Conservation (phyloP, 2,329 filamentous ascomycete species). For the Xylaria hypoxylon region DNA sequence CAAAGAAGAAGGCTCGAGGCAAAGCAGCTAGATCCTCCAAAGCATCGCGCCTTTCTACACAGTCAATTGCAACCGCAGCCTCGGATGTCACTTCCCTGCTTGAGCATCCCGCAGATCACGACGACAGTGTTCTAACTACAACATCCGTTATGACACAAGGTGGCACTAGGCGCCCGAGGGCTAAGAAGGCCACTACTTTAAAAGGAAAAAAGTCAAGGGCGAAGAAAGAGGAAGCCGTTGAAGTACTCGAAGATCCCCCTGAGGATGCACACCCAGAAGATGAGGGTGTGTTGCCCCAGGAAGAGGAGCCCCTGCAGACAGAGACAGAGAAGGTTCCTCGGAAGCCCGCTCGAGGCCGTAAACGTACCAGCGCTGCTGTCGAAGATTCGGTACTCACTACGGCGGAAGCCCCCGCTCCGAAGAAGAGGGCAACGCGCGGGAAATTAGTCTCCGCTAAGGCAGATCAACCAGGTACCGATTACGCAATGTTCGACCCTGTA, state of each 20-base stretch:
- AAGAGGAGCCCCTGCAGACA: slow-evolving; percentile 47
- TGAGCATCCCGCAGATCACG: slow-evolving; percentile 62
- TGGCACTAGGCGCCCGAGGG: slow-evolving; percentile 61
- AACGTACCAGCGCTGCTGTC: slow-evolving; percentile 71
- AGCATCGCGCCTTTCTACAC: slow-evolving; percentile 72
- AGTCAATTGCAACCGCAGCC: slow-evolving; percentile 64
- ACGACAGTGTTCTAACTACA: slow-evolving; percentile 71
- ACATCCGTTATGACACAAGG: slow-evolving; percentile 69
- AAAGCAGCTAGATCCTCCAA: slow-evolving; percentile 73
- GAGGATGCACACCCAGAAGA: slow-evolving; percentile 24
- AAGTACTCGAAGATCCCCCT: slow-evolving; percentile 56
- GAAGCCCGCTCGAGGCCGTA: slow-evolving; percentile 66
- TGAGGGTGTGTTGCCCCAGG: slow-evolving; percentile 39
- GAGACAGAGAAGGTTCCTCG: slow-evolving; percentile 46
- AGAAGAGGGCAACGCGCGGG: slow-evolving; percentile 68
- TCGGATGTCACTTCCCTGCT: slow-evolving; percentile 63
- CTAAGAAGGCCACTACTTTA: slow-evolving; percentile 65
- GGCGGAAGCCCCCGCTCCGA: slow-evolving; percentile 64
- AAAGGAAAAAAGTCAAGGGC: slow-evolving; percentile 60
- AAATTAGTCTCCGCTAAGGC: slow-evolving; percentile 48
- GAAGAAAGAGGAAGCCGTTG: slow-evolving; percentile 67
- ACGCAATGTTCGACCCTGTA: slow-evolving; percentile 65
- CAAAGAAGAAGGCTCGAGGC: slow-evolving; percentile 66
- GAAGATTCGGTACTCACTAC: slow-evolving; percentile 60
- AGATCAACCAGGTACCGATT: slow-evolving; percentile 53